Evolutionary conservation across 495 filamentous ascomycete genomes (phyloP), one percentile per base, ranked within the genome.

Genomic region (Aspergillus ostianus): DNA sequence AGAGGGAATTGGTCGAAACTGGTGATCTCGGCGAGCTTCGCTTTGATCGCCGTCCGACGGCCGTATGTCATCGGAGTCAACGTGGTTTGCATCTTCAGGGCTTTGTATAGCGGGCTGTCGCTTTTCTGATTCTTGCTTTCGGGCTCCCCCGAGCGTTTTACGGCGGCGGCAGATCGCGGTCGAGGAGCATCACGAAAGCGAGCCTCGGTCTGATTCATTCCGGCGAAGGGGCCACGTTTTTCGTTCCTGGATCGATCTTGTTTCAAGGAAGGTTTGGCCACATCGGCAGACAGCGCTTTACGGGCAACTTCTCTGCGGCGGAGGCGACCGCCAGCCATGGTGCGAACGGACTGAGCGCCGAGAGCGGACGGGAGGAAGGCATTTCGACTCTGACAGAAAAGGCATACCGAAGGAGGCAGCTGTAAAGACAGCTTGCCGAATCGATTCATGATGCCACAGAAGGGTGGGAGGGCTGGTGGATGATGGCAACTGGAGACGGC

Each of bases 41-140:
- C 77, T 75, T 93, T 97, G 64, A 92, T 81, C 15, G 78, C 78
- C 5, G 78, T 74, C 51, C 93, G 81, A 56, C 86, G 80, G 20
- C 84, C 82, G 67, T 96, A 97, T 2, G 90, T 80, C 21, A 98
- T 77, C 6, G 85, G 81, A 9, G 86, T 74, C 56, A 98, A 74
- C 0, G 89, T 78, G 48, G 87, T 86, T 70, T 94, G 92, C 94
- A 98, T 98, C 76, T 94, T 98, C 73, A 98, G 78, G 8, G 94
- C 93, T 70, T 95, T 92, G 71, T 85, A 91, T 19, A 80, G 64
- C 10, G 80, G 79, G 60, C 69, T 80, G 4, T 80, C 76, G 68
- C 58, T 75, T 72, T 67, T 82, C 66, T 60, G 66, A 36, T 59
- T 71, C 46, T 70, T 58, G 20, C 71, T 59, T 23, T 70, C 73